These are phyloP conservation scores for Arachis monticola DNA, from an alignment of 331 rosid genomes.

Conservation along the genomic window DNA sequence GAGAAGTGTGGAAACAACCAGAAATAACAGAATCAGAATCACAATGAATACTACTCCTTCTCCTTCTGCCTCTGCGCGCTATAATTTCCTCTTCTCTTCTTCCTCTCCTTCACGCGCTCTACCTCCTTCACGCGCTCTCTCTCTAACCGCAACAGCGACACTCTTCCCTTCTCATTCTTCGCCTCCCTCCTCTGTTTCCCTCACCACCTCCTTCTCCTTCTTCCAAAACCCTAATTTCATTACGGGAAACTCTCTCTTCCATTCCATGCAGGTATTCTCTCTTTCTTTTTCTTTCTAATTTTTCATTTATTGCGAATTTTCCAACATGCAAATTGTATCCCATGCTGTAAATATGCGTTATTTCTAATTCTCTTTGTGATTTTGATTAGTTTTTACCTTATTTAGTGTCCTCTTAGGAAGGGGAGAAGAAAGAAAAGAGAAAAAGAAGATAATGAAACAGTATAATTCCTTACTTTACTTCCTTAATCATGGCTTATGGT, in stretches of 20 bases:
- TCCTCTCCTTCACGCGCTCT: neutral
- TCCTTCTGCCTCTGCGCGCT: neutral
- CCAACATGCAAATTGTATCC: too few relatives aligned
- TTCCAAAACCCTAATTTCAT: slow-evolving; percentile 58
- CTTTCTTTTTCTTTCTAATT: too few relatives aligned
- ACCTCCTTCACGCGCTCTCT: neutral
- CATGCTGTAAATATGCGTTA: too few relatives aligned
- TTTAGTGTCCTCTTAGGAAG: slow-evolving; percentile 1
- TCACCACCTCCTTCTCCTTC: slow-evolving; percentile 31
- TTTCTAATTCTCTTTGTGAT: too few relatives aligned
- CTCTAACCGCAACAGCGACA: slow-evolving; percentile 19
- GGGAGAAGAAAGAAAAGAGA: neutral
- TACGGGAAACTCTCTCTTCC: slow-evolving; percentile 60
- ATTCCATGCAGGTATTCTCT: slow-evolving; percentile 67
- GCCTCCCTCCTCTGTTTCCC: neutral
- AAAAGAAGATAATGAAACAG: neutral
- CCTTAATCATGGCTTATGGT: neutral
- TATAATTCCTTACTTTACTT: neutral
- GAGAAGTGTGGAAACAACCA: neutral
- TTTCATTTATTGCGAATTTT: too few relatives aligned
- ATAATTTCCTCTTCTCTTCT: slow-evolving; percentile 17
- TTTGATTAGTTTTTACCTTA: neutral
- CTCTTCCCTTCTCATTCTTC: neutral
- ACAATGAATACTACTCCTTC: slow-evolving; percentile 19
- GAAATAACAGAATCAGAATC: slow-evolving; percentile 4